Evolutionary conservation across 371 early-diverging fungal genomes (phyloP), one percentile per base, ranked within the genome.

Genomic region (Mortierella sp.): DNA sequence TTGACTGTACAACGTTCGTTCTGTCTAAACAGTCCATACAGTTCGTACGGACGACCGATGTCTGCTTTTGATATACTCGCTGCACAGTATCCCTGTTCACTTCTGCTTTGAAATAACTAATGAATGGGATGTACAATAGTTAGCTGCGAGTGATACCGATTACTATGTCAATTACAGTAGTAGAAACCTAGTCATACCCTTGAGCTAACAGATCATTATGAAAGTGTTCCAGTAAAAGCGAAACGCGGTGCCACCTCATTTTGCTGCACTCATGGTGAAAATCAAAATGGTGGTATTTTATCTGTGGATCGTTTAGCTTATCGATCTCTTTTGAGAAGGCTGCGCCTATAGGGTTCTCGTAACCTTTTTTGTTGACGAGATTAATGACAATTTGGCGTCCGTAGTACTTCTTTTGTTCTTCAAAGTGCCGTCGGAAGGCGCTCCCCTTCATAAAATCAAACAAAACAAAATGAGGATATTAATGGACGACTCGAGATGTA

Each of bases 21-120:
- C 99, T 91, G 85, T 99, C 99, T 58, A 99, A 86, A 75, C 99
- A 99, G 86, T 99, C 99, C 93, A 99, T 98, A 83, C 99, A 99
- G 83, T 99, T 99, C 10, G 98, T 95, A 64, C 99, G 93, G 10
- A 98, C 86, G 13, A 99, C 93, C 2, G 95, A 94, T 2, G 84
- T 84, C 72, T 99, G 99, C 40, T 68, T 77, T 43, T 86, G 85
- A 34, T 68, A 78, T 2, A 89, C 72, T 31, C 40, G 40, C 17
- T 83, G 70, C 23, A 81, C 60, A 10, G 64, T 75, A 32, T 64
- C 54, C 28, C 19, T 47, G 19, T 42, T 57, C 22, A 68, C 49
- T 40, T 76, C 72, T 1, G 79, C 76, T 29, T 72, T 72, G 42
- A 72, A 76, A 37, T 73, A 76, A 13, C 70, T 76, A 61, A n/a